Base-by-base conservation (phyloP, 768 basidiomycete species). In the Lactarius vividus region DNA sequence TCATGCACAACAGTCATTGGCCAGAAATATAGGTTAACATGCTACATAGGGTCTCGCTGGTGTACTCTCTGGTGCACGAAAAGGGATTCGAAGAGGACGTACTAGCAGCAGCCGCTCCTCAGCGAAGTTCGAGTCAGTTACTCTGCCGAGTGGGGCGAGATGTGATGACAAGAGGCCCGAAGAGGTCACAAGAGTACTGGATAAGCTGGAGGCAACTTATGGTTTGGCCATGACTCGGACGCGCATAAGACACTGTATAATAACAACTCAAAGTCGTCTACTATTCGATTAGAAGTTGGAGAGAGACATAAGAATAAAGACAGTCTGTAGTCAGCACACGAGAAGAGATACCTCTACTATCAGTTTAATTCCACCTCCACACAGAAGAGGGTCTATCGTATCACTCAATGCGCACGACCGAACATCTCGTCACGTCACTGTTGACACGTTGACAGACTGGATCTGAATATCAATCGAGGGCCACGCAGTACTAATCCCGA, bases 401-500 rank as follows among this genome's bases (percentile, higher is more conserved):
- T 46, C 23, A 49, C 7, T 23, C 28, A 6, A 23, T 35, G 16
- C n/a, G 15, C n/a, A 15, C 10, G 28, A 26, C 8, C 18, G 4
- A 13, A 13, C 23, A 58, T 46, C 44, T 28, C 9, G 39, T 57
- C 55, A 61, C 9, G 39, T 57, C 55, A 61, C 42, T 62, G 29
- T 4, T 57, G 3, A 53, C 65, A 62, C 33, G 33, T 33, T 33
- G 33, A 33, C 33, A 33, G 39, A 57, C 2, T 15, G 10, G 7
- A 3, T 15, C 2, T 33, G 23, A 37, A 57, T 33, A 52, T 31
- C 65, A 66, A 2, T 57, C 29, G 29, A 26, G 23, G 16, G 64
- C 46, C 35, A 65, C 42, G 55, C 64, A 65, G 37, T 65, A 65
- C 64, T 65, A 54, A 31, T 57, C n/a, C 23, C 26, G 52, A 31